Base-by-base conservation (phyloP, 2,329 filamentous ascomycete species). In the Claviceps sp. region DNA sequence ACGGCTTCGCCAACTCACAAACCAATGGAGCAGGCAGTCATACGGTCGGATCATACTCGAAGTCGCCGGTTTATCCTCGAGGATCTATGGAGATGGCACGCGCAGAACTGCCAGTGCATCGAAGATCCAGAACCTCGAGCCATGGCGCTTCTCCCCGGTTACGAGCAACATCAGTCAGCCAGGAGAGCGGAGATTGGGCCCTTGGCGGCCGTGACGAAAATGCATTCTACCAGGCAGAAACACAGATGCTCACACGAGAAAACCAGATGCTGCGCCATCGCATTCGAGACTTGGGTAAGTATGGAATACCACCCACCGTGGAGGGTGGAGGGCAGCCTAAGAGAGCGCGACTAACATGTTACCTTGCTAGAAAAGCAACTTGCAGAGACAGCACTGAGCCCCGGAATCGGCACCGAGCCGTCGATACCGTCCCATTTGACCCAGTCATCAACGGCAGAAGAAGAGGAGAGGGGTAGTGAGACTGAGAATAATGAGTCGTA, bases 191-290 rank as follows among this genome's bases (percentile, higher is more conserved):
- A 38, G 82, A 88, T 34, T 80, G 76, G 70, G 67, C 76, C 47
- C 72, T 85, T 1, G 78, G 77, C n/a, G 78, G 77, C 7, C 73
- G 85, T 17, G 86, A 89, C 60, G 86, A 90, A 64, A 82, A 77
- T 56, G 82, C 84, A 1, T 89, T 89, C 64, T 90, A 90, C 61
- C 85, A 89, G 64, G 86, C 86, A 4, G 87, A 91, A 68, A 88
- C 85, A 1, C 84, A 88, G 67, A 89, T 81, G 69, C 68, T 91
- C 60, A 77, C 82, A 22, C 75, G 87, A 26, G 87, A 90, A 70
- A 91, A 90, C 59, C 86, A 90, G 67, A 89, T 91, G 86, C 70
- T 91, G 50, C 81, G 84, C 55, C 76, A 83, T 63, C 76, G 87
- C 48, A 86, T 89, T 54, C 75, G 83, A 39, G 85, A 89, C 60